phyloP scores from a whole-genome alignment of 225 moss, liverwort and hornwort genomes.

The Ulota crispa region DNA sequence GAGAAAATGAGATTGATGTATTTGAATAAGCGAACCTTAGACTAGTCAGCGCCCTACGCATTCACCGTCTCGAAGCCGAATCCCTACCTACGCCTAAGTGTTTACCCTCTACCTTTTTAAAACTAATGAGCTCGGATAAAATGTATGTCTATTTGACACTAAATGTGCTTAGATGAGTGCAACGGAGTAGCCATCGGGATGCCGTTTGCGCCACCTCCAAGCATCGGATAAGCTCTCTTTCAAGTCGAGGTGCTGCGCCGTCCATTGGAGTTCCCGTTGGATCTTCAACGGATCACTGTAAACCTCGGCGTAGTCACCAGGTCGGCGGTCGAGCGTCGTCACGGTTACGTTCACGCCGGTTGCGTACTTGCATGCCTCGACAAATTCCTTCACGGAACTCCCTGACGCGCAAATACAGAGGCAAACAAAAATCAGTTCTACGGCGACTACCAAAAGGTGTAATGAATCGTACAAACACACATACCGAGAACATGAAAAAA shows the following conservation, averaged over 20 bases:
- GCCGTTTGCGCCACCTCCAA: slow-evolving; percentile 79
- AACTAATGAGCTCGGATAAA: slow-evolving; percentile 27
- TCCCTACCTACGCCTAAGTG: slow-evolving; percentile 15
- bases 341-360: slow-evolving; percentile 75
- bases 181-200: slow-evolving; percentile 71
- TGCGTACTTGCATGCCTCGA: slow-evolving; percentile 80
- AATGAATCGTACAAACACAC: not conserved
- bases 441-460: not conserved
- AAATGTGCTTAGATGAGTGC: slow-evolving; percentile 22
- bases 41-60: not conserved
- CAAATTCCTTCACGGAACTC: slow-evolving; percentile 79
- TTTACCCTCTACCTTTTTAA: slow-evolving; percentile 27
- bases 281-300: slow-evolving; percentile 87
- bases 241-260: slow-evolving; percentile 71
- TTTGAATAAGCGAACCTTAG: not conserved
- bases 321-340: slow-evolving; percentile 57
- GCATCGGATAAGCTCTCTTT: slow-evolving; percentile 72
- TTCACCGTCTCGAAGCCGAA: slow-evolving; percentile 19
- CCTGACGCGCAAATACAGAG: slow-evolving; percentile 14
- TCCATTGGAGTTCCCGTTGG: slow-evolving; percentile 65
- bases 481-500: not conserved
- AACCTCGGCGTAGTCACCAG: slow-evolving; percentile 90
- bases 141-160: slow-evolving; percentile 29
- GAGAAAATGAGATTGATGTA: slow-evolving; percentile 28
- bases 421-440: not conserved